These are phyloP conservation scores for Chlamydomonas schloesseri DNA, from an alignment of 139 green algal species.

Conservation along the genomic window DNA sequence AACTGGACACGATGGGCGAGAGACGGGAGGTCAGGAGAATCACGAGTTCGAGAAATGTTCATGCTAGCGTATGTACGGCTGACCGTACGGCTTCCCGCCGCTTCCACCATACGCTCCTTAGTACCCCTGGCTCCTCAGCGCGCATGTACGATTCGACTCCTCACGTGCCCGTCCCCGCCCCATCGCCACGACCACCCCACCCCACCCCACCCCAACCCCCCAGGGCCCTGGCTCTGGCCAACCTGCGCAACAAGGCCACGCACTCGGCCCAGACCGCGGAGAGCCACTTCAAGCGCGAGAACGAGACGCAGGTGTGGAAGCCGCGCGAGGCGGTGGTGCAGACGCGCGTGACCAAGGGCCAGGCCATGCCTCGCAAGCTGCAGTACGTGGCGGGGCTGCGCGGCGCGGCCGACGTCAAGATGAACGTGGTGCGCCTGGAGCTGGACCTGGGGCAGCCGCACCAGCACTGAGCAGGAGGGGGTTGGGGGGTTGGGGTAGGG, in stretches of 20 bases:
- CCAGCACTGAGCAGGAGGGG: conserved; percentile 55
- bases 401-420: conserved; percentile 67
- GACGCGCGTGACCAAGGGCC: conserved; percentile 70
- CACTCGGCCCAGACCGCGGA: conserved; percentile 71
- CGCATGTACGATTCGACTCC: no score
- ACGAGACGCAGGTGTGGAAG: conserved; percentile 74
- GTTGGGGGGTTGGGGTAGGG: no score
- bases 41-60: no score
- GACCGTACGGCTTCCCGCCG: no score
- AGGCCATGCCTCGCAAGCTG: conserved; percentile 78
- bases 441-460: conserved; percentile 83
- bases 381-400: conserved; percentile 76
- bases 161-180: no score
- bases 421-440: conserved; percentile 77
- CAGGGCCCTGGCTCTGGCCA: conserved; percentile 71
- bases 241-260: conserved; percentile 77
- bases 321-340: conserved; percentile 66
- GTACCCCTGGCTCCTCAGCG: no score
- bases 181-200: no score
- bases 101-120: no score
- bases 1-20: no score
- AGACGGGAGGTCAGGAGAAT: no score
- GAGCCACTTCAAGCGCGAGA: conserved; percentile 76
- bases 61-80: no score
- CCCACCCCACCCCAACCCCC: no score